phyloP scores from a whole-genome alignment of 805 yeast species.

The Yamadazyma insecticola region DNA sequence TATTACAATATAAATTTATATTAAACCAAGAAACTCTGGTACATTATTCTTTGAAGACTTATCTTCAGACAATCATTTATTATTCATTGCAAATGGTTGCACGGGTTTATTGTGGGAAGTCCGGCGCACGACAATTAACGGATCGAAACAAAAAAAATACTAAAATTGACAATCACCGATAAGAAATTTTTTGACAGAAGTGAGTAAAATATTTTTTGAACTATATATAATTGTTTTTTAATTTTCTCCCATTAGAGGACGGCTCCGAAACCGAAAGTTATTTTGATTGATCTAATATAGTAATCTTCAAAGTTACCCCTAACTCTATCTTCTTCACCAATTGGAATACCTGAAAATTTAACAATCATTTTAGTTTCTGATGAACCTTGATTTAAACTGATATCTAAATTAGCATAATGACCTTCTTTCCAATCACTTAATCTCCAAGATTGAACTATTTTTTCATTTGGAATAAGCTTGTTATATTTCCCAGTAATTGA shows the following conservation, averaged over 20 bases:
- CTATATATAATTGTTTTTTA: no score
- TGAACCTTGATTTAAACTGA: slow-evolving; percentile 71
- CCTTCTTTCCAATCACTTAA: slow-evolving; percentile 84
- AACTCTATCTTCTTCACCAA: slow-evolving; percentile 91
- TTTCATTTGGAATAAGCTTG: slow-evolving; percentile 53
- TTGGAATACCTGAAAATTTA: slow-evolving; percentile 81
- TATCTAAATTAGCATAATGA: slow-evolving; percentile 65
- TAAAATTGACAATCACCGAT: no score
- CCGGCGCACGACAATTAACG: no score
- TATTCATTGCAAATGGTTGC: no score
- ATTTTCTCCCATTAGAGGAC: slow-evolving; percentile 52
- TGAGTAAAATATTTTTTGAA: no score
- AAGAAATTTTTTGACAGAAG: no score
- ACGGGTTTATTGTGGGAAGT: no score
- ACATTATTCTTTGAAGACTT: no score
- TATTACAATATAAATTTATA: no score
- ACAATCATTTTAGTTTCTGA: slow-evolving; percentile 81
- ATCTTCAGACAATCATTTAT: no score
- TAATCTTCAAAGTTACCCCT: slow-evolving; percentile 82
- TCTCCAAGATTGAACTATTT: slow-evolving; percentile 79
- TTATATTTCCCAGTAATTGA: slow-evolving; percentile 70
- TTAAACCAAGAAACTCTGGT: no score
- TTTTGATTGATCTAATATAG: slow-evolving; percentile 82
- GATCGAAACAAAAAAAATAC: no score
- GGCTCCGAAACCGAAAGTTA: slow-evolving; percentile 95